Evolutionary conservation across 2,329 filamentous ascomycete genomes (phyloP).

Genomic region (Lojkania enalia): DNA sequence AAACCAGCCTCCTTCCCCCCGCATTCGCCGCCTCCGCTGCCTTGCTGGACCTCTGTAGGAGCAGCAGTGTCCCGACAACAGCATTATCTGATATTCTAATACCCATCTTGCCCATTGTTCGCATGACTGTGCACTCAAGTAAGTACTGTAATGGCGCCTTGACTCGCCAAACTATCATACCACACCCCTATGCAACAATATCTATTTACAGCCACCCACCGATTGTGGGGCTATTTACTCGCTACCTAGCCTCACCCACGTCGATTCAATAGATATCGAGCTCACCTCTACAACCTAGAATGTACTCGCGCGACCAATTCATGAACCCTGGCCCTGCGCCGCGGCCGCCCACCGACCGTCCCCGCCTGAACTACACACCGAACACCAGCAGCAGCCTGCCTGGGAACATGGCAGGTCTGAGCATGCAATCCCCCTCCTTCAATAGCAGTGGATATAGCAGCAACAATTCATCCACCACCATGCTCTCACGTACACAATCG

Average conservation of each 20-base stretch:
- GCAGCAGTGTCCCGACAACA: slow-evolving; percentile 11
- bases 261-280: not conserved
- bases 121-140: slow-evolving; percentile 28
- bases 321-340: slow-evolving; percentile 98
- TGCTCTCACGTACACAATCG: slow-evolving; percentile 45
- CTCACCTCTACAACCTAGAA: slow-evolving; percentile 43
- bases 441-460: slow-evolving; percentile 16
- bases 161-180: not conserved
- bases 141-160: slow-evolving; percentile 20
- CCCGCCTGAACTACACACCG: slow-evolving; percentile 78
- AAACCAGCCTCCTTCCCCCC: slow-evolving; percentile 28
- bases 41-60: slow-evolving; percentile 11
- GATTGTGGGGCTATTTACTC: not conserved
- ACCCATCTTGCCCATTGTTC: slow-evolving; percentile 15
- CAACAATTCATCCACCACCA: slow-evolving; percentile 44
- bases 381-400: slow-evolving; percentile 67
- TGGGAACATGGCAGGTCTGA: slow-evolving; percentile 79
- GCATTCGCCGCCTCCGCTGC: slow-evolving; percentile 30
- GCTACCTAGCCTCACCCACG: not conserved
- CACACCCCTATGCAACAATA: not conserved
- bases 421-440: slow-evolving; percentile 63
- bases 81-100: slow-evolving; percentile 15
- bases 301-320: slow-evolving; percentile 70
- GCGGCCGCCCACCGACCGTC: slow-evolving; percentile 81
- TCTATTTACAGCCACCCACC: slow-evolving; percentile 1